These are phyloP conservation scores for Kazachstania bromeliacearum DNA, from an alignment of 805 yeast genomes.

Conservation along the genomic window DNA sequence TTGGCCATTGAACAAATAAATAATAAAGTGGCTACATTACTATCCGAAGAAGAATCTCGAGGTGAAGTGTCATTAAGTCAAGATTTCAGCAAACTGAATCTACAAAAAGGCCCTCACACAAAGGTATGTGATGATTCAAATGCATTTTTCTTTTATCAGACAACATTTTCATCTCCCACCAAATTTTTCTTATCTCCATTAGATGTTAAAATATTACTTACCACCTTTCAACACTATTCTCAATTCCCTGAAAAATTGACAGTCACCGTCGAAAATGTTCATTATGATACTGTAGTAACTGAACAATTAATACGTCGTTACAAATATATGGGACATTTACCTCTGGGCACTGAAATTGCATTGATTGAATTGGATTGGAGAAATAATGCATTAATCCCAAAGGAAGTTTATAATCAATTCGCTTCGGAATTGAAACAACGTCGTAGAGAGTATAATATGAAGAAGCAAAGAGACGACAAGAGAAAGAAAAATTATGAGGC, in stretches of 20 bases:
- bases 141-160: conserved; percentile 68
- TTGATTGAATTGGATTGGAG: conserved; percentile 83
- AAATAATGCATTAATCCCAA: conserved; percentile 34
- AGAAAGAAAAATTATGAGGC: conserved; percentile 46
- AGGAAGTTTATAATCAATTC: conserved; percentile 38
- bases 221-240: conserved; percentile 52
- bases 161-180: conserved; percentile 58
- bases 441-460: conserved; percentile 38
- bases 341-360: conserved; percentile 76
- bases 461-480: conserved; percentile 51
- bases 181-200: conserved; percentile 65
- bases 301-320: conserved; percentile 48
- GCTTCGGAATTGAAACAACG: conserved; percentile 50
- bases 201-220: conserved; percentile 64
- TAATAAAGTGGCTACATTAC: conserved; percentile 34
- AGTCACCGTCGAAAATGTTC: conserved; percentile 60
- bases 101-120: conserved; percentile 3
- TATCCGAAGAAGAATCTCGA: conserved; percentile 10
- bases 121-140: conserved; percentile 30
- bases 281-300: conserved; percentile 53
- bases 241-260: conserved; percentile 59
- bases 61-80: neutral
- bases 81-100: neutral
- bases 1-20: conserved; percentile 51
- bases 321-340: conserved; percentile 74